Evolutionary conservation across 176 grass and related monocot species (phyloP).

Genomic region (Pharus latifolius): DNA sequence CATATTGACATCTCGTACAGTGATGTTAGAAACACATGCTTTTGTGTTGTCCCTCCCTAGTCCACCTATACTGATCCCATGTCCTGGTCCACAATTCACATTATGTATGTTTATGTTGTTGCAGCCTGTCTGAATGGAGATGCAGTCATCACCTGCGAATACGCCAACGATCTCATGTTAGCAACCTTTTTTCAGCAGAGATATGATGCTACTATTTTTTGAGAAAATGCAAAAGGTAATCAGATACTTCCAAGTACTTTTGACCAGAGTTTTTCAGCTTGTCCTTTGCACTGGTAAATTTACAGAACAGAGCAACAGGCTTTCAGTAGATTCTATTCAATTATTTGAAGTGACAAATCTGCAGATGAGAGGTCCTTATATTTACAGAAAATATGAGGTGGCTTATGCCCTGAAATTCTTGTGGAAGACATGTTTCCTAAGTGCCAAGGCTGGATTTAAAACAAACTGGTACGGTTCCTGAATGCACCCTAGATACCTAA

Average conservation of each 20-base stretch:
- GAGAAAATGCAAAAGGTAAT: constrained; percentile 8
- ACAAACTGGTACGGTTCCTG: neutral
- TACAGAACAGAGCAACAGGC: constrained; percentile 6
- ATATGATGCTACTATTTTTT: neutral
- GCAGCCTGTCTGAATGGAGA: constrained; percentile 98
- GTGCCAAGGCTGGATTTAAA: neutral
- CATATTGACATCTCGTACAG: constrained; percentile 82
- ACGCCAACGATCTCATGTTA: constrained; percentile 11
- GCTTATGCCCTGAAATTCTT: constrained; percentile 4
- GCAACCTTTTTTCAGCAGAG: neutral
- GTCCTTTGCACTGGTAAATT: neutral
- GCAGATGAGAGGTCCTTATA: neutral
- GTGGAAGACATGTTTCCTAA: neutral
- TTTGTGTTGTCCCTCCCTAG: constrained; percentile 92
- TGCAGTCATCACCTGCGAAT: constrained; percentile 72
- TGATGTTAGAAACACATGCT: constrained; percentile 97
- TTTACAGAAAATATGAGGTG: neutral
- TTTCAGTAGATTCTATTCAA: constrained; percentile 18
- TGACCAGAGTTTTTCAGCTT: neutral
- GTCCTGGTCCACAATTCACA: constrained; percentile 93
- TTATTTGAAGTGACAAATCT: neutral
- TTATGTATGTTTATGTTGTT: constrained; percentile 87
- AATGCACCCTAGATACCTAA: neutral
- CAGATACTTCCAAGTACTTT: neutral
- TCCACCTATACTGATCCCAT: constrained; percentile 97